A percentile compares a stretch with the other conserved stretches of the same genome.
Conservation (phyloP, 768 basidiomycete genomes). For the Cytidiella melzeri region DNA sequence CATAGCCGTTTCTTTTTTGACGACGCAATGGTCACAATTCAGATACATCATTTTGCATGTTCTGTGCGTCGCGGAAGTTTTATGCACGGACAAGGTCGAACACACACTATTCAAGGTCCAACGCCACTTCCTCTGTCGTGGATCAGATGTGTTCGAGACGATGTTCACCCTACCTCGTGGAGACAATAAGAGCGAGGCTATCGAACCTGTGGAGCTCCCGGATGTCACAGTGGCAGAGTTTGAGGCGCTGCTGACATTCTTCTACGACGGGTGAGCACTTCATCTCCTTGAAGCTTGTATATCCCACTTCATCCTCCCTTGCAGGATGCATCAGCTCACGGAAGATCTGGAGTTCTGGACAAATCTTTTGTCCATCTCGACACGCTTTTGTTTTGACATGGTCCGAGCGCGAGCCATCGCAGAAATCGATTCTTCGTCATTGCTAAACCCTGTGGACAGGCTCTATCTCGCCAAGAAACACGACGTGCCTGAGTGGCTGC, state of each 20-base stretch:
- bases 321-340: too few species aligned
- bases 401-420: slow-evolving; percentile 28
- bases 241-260: slow-evolving; percentile 32
- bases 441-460: slow-evolving; percentile 21
- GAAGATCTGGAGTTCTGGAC: slow-evolving; percentile 27
- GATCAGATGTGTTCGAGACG: slow-evolving; percentile 29
- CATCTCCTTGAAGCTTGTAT: too few species aligned
- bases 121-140: slow-evolving; percentile 28
- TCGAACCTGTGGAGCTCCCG: slow-evolving; percentile 20
- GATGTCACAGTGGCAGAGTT: slow-evolving; percentile 29
- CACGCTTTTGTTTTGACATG: slow-evolving; percentile 28
- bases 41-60: too few species aligned
- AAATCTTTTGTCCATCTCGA: slow-evolving; percentile 31
- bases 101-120: slow-evolving; percentile 31
- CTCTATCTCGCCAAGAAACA: slow-evolving; percentile 35
- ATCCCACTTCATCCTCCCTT: too few species aligned
- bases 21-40: too few species aligned
- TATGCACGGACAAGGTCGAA: slow-evolving; percentile 25
- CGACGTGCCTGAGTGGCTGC: slow-evolving; percentile 33
- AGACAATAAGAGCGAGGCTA: not conserved
- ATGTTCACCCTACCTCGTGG: slow-evolving; percentile 28
- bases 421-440: slow-evolving; percentile 17
- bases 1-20: too few species aligned
- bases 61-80: not conserved
- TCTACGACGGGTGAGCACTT: slow-evolving; percentile 36